Evolutionary conservation across 106 monocot genomes (phyloP), one percentile per base, ranked within the genome.

Genomic region (Acorus calamus): DNA sequence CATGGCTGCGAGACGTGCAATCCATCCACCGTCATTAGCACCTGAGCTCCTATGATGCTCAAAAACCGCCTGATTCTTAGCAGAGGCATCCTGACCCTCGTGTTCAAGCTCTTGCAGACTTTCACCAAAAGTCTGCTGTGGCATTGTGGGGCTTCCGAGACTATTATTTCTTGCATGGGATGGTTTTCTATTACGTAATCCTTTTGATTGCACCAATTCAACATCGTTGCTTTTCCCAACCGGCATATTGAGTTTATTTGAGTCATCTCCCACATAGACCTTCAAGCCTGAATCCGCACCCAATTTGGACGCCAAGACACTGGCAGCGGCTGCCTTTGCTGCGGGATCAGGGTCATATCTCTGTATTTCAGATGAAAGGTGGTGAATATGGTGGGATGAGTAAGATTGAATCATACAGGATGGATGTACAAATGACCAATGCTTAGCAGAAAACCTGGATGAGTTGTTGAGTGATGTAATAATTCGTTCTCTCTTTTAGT

Each of bases 401-500:
- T n/a, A n/a, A n/a, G n/a, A 28, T 8, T 28, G 28, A 28, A 28
- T 28, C 28, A 28, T 28, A 28, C 28, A 28, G 28, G 28, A 28
- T 28, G 28, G 28, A 28, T 28, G 1, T 28, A 28, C 28, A 28
- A 0, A 28, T 28, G 28, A 28, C 28, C 28, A 28, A 28, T 28
- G 28, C 28, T 28, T 28, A 28, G 2, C 7, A 50, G 2, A 28
- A 47, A 3, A 89, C 96, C 96, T 96, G 87, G 69, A 96, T 96
- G 50, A 96, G 91, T 53, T 87, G 84, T 56, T 96, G 96, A 28
- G 87, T 96, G 4, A 64, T 75, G 77, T 96, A 96, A 78, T 87
- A 96, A 69, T 96, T 96, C 62, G 96, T 90, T 73, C 69, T 91
- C 91, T 96, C 90, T 69, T 96, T 96, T 14, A 96, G 82, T 64